phyloP scores from a whole-genome alignment of 2,329 filamentous ascomycete genomes.

The Rhynchosporium graminicola region DNA sequence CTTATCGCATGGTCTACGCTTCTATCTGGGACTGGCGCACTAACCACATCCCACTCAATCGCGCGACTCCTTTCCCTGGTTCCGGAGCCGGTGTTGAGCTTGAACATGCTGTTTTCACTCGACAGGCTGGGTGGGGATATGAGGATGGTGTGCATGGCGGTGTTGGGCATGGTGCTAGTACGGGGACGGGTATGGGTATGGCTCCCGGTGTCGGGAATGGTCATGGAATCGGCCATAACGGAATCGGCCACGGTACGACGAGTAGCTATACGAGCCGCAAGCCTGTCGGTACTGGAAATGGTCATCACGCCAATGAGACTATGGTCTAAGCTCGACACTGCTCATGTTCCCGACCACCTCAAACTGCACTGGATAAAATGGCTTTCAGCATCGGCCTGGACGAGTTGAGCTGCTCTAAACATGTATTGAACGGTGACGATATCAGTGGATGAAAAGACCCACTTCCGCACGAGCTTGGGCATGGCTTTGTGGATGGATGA shows the following conservation, averaged over 20 bases:
- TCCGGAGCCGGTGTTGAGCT: slow-evolving; percentile 47
- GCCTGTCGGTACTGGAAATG: background rate
- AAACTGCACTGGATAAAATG: background rate
- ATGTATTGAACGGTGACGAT: too few relatives aligned
- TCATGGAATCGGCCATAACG: background rate
- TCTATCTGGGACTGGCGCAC: slow-evolving; percentile 68
- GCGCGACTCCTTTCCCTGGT: slow-evolving; percentile 53
- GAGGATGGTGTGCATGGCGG: slow-evolving; percentile 13
- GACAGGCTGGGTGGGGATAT: slow-evolving; percentile 61
- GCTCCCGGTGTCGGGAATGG: background rate
- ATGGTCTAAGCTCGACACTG: background rate
- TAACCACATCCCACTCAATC: slow-evolving; percentile 66
- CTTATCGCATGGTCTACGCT: slow-evolving; percentile 69
- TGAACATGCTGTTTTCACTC: slow-evolving; percentile 57
- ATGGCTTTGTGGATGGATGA: background rate
- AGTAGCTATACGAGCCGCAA: slow-evolving; percentile 7
- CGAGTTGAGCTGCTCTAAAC: too few relatives aligned
- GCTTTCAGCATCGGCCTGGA: background rate
- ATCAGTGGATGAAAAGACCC: too few relatives aligned
- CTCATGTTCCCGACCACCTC: background rate
- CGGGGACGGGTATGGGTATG: background rate
- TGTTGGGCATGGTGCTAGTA: slow-evolving; percentile 6
- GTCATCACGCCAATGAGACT: background rate
- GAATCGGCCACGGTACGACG: too few relatives aligned
- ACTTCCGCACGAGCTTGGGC: too few relatives aligned